Conservation (phyloP, 2,329 filamentous ascomycete genomes). For the Aspergillus quadrilineatus region DNA sequence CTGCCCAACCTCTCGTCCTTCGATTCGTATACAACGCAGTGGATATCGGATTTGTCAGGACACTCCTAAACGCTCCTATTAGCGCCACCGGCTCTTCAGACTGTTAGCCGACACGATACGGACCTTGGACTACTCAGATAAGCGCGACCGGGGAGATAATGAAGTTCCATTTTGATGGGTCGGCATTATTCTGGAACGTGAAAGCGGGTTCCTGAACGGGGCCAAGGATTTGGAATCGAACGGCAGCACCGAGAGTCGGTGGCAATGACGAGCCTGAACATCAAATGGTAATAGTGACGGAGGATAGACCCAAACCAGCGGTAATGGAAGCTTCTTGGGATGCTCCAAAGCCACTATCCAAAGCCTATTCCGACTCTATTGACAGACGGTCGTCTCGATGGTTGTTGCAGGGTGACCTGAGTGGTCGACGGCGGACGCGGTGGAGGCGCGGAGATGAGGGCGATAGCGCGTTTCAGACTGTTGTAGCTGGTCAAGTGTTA, state of each 20-base stretch:
- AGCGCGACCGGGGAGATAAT: background rate
- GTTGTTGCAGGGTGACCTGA: background rate
- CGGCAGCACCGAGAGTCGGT: background rate
- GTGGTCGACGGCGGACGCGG: background rate
- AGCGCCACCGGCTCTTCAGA: background rate
- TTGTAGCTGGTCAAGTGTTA: background rate
- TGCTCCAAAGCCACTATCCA: background rate
- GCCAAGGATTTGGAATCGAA: background rate
- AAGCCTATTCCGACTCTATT: background rate
- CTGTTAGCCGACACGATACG: background rate
- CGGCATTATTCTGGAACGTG: background rate
- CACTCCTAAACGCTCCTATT: background rate
- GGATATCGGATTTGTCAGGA: background rate
- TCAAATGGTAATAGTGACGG: background rate
- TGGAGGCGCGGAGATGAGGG: background rate
- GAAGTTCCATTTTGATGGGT: background rate
- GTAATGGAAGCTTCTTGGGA: background rate
- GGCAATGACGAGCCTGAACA: background rate
- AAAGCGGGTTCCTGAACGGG: background rate
- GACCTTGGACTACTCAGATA: background rate
- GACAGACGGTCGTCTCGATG: background rate
- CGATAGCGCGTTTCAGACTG: background rate
- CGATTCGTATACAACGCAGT: background rate
- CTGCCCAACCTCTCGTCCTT: no score
- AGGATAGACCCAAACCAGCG: background rate